phyloP scores from a whole-genome alignment of 2,329 filamentous ascomycete species.

The Ceratocystis variospora region DNA sequence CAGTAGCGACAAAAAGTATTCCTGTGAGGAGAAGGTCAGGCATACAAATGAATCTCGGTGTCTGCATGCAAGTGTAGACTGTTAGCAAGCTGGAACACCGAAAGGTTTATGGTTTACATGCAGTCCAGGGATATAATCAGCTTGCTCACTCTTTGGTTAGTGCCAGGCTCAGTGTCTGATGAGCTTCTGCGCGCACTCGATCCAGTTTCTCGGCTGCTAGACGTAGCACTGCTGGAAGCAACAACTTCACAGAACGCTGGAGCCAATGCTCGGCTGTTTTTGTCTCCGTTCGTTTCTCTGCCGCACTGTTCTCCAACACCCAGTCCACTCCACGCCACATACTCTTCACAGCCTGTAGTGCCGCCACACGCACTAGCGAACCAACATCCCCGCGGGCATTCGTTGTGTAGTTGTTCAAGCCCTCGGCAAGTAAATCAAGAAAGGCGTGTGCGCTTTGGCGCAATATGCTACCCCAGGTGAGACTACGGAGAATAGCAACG shows the following conservation, averaged over 20 bases:
- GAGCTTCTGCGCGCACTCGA: constrained; percentile 59
- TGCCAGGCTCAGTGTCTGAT: constrained; percentile 36
- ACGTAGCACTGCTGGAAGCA: constrained; percentile 44
- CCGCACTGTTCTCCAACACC: constrained; percentile 24
- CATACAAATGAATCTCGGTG: constrained; percentile 26
- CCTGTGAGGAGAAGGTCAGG: constrained; percentile 42
- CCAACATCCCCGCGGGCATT: constrained; percentile 82
- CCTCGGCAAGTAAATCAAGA: constrained; percentile 36
- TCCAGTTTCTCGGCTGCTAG: constrained; percentile 83
- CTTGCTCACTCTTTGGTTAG: constrained; percentile 34
- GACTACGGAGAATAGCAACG: constrained; percentile 41
- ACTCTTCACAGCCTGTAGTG: constrained; percentile 59
- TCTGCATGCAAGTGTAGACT: constrained; percentile 24
- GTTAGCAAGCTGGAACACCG: constrained; percentile 21
- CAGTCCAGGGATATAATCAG: not conserved
- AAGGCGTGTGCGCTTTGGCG: constrained; percentile 31
- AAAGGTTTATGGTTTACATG: not conserved
- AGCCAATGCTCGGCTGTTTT: constrained; percentile 20
- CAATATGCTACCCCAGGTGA: constrained; percentile 36
- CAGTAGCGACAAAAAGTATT: constrained; percentile 45
- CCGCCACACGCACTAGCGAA: constrained; percentile 69
- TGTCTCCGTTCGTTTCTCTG: too few relatives aligned
- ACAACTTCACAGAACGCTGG: constrained; percentile 25
- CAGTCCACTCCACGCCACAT: constrained; percentile 32
- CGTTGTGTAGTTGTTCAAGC: constrained; percentile 80